A percentile compares a stretch with the other conserved stretches of the same genome.
These are phyloP conservation scores for Macrotyloma uniflorum DNA, from an alignment of 306 rosid genomes.

Conservation along the genomic window DNA sequence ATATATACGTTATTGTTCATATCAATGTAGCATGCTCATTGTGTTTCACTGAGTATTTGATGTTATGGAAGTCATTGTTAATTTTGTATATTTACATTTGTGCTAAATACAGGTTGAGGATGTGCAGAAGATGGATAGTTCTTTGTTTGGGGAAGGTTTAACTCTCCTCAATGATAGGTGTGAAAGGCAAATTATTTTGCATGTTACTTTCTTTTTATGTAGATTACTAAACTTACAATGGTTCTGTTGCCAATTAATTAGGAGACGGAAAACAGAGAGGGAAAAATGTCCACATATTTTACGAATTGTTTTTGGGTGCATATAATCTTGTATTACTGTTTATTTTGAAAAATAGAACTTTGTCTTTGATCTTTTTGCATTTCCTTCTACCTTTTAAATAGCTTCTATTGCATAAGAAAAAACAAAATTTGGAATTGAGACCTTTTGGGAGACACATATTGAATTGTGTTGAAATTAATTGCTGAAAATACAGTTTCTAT, in stretches of 20 bases:
- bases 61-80: not conserved
- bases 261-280: not conserved
- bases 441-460: not conserved
- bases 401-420: slow-evolving; percentile 7
- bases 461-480: not conserved
- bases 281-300: not conserved
- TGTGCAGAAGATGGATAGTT: slow-evolving; percentile 62
- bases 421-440: not conserved
- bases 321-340: not conserved
- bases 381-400: slow-evolving; percentile 19
- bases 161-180: slow-evolving; percentile 78
- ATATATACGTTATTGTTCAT: not conserved
- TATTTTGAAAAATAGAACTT: not conserved
- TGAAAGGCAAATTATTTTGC: slow-evolving; percentile 36
- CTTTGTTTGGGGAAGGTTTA: slow-evolving; percentile 91
- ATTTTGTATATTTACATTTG: slow-evolving; percentile 6
- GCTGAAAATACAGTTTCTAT: not conserved
- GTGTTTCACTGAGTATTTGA: slow-evolving; percentile 18
- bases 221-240: not conserved
- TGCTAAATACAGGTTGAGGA: slow-evolving; percentile 62
- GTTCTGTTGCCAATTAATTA: not conserved
- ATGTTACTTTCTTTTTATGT: slow-evolving; percentile 3
- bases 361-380: slow-evolving; percentile 4
- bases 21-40: not conserved
- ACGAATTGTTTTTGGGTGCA: not conserved